Evolutionary conservation across 192 early-diverging fungal species (phyloP).

Genomic region (Coemansia brasiliensis): DNA sequence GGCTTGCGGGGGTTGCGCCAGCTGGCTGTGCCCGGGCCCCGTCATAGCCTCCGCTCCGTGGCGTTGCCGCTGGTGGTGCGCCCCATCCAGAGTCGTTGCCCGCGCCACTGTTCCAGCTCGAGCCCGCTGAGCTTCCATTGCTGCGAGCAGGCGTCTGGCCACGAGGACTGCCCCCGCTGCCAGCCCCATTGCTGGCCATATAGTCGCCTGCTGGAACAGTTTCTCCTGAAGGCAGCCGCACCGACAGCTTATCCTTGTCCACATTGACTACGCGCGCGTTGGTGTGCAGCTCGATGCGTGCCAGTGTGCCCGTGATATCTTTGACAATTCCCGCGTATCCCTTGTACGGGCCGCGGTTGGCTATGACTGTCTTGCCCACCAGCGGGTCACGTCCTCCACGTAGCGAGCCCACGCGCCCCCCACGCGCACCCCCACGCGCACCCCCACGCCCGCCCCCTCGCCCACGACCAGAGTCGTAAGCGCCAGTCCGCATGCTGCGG

Average conservation of each 20-base stretch:
- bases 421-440: slow-evolving; percentile 35
- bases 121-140: neutral
- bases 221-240: slow-evolving; percentile 61
- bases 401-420: slow-evolving; percentile 45
- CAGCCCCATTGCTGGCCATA: neutral
- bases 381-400: slow-evolving; percentile 54
- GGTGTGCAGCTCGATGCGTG: slow-evolving; percentile 92
- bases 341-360: slow-evolving; percentile 87
- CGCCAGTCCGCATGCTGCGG: slow-evolving; percentile 26
- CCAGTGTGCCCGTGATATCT: slow-evolving; percentile 68
- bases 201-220: slow-evolving; percentile 55
- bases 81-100: slow-evolving; percentile 10
- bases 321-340: slow-evolving; percentile 98
- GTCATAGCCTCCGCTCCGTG: neutral
- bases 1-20: slow-evolving; percentile 21
- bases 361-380: slow-evolving; percentile 78
- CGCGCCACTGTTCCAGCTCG: slow-evolving; percentile 3
- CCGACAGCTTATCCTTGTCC: slow-evolving; percentile 70
- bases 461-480: neutral
- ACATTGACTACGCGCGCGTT: slow-evolving; percentile 80
- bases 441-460: slow-evolving; percentile 21
- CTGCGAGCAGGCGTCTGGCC: neutral
- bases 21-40: neutral
- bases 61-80: slow-evolving; percentile 15
- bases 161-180: neutral